Conservation (phyloP, 2,329 filamentous ascomycete genomes). For the Aspergillus sp. region DNA sequence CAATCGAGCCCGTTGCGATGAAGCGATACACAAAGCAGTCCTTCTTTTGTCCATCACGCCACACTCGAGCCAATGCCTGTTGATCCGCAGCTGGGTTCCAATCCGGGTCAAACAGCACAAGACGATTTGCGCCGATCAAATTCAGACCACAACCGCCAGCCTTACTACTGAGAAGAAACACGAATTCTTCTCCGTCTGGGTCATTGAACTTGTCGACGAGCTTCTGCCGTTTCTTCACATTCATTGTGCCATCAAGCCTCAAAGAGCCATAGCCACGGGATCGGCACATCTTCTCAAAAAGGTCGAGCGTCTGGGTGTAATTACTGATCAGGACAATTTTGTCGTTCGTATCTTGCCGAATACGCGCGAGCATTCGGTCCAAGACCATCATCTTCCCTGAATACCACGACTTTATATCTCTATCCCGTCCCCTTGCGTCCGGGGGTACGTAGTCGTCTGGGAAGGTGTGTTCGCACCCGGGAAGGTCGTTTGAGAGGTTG, state of each 20-base stretch:
- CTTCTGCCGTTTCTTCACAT: constrained; percentile 94
- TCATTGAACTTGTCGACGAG: constrained; percentile 98
- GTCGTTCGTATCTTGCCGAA: constrained; percentile 94
- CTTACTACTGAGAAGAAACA: constrained; percentile 95
- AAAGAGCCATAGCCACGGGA: constrained; percentile 79
- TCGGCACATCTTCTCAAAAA: constrained; percentile 90
- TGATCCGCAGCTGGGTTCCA: constrained; percentile 99
- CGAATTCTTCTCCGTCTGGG: constrained; percentile 81
- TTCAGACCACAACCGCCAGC: constrained; percentile 96
- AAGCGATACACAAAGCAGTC: constrained; percentile 99
- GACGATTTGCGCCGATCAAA: constrained; percentile 87
- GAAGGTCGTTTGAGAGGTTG: constrained; percentile 76
- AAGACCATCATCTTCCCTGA: constrained; percentile 98
- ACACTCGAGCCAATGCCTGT: constrained; percentile 93
- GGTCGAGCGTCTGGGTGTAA: constrained; percentile 92
- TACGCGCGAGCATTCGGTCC: constrained; percentile 95
- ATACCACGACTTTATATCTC: constrained; percentile 92
- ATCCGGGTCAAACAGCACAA: constrained; percentile 93
- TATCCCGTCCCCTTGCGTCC: constrained; percentile 81
- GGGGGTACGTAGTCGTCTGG: constrained; percentile 88
- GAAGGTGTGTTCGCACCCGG: constrained; percentile 77
- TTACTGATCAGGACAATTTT: constrained; percentile 99
- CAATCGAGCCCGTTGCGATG: constrained; percentile 95
- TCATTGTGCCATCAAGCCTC: constrained; percentile 95
- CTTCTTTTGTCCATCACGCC: constrained; percentile 98